Conservation (phyloP, 345 rosid species). For the Pugionium dolabratum region DNA sequence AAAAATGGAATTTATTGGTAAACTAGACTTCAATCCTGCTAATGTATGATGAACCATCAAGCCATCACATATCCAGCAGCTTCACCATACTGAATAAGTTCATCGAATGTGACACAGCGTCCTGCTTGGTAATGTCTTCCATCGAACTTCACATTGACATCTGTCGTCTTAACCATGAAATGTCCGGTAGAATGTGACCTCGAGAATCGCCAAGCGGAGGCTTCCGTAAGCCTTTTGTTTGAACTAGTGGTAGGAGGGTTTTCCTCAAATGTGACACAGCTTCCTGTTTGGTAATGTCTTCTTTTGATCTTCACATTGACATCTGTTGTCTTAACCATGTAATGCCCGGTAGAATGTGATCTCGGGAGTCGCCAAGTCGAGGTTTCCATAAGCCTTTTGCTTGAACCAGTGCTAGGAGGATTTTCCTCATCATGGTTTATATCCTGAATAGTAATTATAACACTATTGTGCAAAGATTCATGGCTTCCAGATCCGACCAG, state of each 20-base stretch:
- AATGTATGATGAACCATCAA: slow-evolving; percentile 34
- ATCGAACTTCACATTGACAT: slow-evolving; percentile 44
- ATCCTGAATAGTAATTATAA: slow-evolving; percentile 36
- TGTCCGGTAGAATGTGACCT: slow-evolving; percentile 89
- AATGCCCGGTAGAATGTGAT: slow-evolving; percentile 84
- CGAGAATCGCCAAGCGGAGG: slow-evolving; percentile 43
- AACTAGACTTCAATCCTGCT: slow-evolving; percentile 31
- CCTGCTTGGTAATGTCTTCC: slow-evolving; percentile 48
- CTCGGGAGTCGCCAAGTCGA: slow-evolving; percentile 48
- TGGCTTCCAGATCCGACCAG: slow-evolving; percentile 31
- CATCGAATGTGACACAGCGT: slow-evolving; percentile 64
- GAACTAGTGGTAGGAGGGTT: slow-evolving; percentile 28
- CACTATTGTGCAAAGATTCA: slow-evolving; percentile 26
- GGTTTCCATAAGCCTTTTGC: slow-evolving; percentile 41
- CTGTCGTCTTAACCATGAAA: slow-evolving; percentile 41
- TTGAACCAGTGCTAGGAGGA: slow-evolving; percentile 36
- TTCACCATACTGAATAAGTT: slow-evolving; percentile 35
- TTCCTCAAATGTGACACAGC: slow-evolving; percentile 63
- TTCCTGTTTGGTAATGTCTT: slow-evolving; percentile 49
- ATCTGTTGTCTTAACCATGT: slow-evolving; percentile 39
- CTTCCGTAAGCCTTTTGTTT: slow-evolving; percentile 44
- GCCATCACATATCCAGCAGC: slow-evolving; percentile 27
- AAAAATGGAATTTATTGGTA: slow-evolving; percentile 22
- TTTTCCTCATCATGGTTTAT: slow-evolving; percentile 37
- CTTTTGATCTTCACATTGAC: slow-evolving; percentile 44